Conservation (phyloP, 1,139 yeast species). For the Kluyveromyces marxianus region DNA sequence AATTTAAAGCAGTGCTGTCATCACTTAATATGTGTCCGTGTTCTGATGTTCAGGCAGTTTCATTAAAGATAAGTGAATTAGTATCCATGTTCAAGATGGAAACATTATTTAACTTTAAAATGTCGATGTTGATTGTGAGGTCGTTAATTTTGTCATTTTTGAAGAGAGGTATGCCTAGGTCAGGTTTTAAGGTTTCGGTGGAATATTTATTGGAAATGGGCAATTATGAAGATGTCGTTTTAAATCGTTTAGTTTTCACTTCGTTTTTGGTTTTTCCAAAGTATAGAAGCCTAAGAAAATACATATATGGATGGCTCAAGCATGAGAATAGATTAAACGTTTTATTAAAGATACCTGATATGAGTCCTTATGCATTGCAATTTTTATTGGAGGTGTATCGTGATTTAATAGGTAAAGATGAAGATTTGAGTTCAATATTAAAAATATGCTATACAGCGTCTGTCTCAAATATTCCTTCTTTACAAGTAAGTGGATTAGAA, state of each 20-base stretch:
- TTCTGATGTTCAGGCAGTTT: constrained; percentile 16
- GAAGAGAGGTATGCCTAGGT: constrained; percentile 2
- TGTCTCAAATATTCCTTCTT: neutral
- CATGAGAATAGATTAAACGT: constrained; percentile 20
- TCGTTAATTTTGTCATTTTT: constrained; percentile 19
- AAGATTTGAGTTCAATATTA: neutral
- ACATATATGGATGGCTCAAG: constrained; percentile 30
- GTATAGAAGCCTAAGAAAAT: constrained; percentile 15
- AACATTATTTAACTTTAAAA: constrained; percentile 23
- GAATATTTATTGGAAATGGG: constrained; percentile 35
- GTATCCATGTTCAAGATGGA: constrained; percentile 26
- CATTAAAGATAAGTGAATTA: constrained; percentile 22
- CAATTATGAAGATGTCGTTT: constrained; percentile 27
- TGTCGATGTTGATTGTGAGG: constrained; percentile 17
- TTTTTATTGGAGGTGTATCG: neutral
- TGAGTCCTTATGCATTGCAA: neutral
- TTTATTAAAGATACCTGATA: too few species aligned
- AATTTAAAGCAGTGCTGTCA: constrained; percentile 22
- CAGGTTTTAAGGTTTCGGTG: constrained; percentile 29
- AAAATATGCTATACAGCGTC: neutral
- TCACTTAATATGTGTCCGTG: constrained; percentile 23
- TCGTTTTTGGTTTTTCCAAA: constrained; percentile 34
- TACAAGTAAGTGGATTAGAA: constrained; percentile 42
- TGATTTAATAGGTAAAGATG: neutral
- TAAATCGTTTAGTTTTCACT: constrained; percentile 37